Base-by-base conservation (phyloP, 2,329 filamentous ascomycete species). In the Coniochaeta ligniaria region DNA sequence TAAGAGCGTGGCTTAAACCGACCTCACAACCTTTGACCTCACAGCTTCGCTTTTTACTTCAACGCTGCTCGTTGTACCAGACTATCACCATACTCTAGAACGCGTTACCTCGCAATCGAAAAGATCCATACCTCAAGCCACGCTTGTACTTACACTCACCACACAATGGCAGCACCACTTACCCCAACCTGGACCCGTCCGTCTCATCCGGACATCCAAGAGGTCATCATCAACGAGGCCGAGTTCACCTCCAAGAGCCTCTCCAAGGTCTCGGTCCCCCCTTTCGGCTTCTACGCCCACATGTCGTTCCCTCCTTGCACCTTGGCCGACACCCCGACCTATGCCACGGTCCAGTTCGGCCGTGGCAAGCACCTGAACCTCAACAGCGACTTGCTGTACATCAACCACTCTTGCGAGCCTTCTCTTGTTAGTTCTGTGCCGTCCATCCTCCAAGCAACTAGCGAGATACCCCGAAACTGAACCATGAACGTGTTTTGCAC, bases 341-440 rank as follows among this genome's bases (percentile, higher is more conserved):
- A 88, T 66, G 83, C 85, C 33, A 87, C 85, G 1, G 84, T 88
- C 28, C 86, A 89, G 73, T 81, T 80, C 63, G 82, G 78, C 62
- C 74, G 74, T 59, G 71, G 82, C 65, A 74, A 74, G 60, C 86
- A 89, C 70, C 72, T 88, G 66, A 80, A 83, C 67, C 75, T 89
- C 50, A 88, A 89, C 75, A 86, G 82, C 67, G 85, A 88, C 68
- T 70, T 89, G 68, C 71, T 89, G 54, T 89, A 87, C 73, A 84
- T 87, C 65, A 89, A 89, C 72, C 86, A 89, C 73, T 86, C 83
- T 5, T 89, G 86, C 72, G 83, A 86, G 67, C 86, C 86, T 26
- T 84, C 83, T 69, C 77, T 89, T 62, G 84, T 87, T 81, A 61
- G 24, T 50, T 31, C 22, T 2, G 20, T 24, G 28, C 28, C 45